phyloP scores from a whole-genome alignment of 1,284 basidiomycete genomes.

The Laetiporus sulphureus region DNA sequence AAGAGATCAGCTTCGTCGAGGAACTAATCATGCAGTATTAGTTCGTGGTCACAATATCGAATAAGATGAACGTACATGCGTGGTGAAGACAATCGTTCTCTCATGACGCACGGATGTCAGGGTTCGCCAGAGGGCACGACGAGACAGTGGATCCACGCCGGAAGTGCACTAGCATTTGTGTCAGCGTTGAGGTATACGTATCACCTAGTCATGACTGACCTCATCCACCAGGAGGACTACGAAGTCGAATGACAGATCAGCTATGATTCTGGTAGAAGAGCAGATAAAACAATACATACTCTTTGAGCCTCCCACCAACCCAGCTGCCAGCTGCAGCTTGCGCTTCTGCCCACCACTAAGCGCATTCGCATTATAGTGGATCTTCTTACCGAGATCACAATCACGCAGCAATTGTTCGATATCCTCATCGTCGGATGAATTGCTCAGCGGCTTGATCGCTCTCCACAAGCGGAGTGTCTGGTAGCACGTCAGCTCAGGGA shows the following conservation, averaged over 20 bases:
- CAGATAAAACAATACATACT: slow-evolving; percentile 30
- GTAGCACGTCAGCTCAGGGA: slow-evolving; percentile 68
- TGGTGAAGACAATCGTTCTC: slow-evolving; percentile 63
- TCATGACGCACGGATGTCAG: slow-evolving; percentile 58
- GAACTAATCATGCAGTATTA: no score
- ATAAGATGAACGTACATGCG: slow-evolving; percentile 39
- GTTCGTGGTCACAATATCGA: no score
- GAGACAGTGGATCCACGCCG: slow-evolving; percentile 74
- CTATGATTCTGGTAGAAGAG: neutral
- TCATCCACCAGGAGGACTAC: slow-evolving; percentile 71
- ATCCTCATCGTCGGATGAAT: slow-evolving; percentile 43
- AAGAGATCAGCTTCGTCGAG: slow-evolving; percentile 77
- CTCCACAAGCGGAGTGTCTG: slow-evolving; percentile 72
- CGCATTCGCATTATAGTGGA: slow-evolving; percentile 55
- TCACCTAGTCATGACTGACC: slow-evolving; percentile 16
- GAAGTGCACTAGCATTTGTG: slow-evolving; percentile 51
- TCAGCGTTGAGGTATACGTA: neutral
- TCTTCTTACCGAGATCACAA: slow-evolving; percentile 67
- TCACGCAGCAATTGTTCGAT: slow-evolving; percentile 57
- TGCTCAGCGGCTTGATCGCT: slow-evolving; percentile 58
- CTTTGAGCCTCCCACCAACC: slow-evolving; percentile 67
- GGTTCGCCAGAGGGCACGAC: slow-evolving; percentile 72
- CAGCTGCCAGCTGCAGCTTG: slow-evolving; percentile 49
- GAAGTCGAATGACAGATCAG: slow-evolving; percentile 2
- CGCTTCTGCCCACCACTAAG: slow-evolving; percentile 57